Conservation (phyloP, 148 eudicot genomes). For the Arbutus unedo region DNA sequence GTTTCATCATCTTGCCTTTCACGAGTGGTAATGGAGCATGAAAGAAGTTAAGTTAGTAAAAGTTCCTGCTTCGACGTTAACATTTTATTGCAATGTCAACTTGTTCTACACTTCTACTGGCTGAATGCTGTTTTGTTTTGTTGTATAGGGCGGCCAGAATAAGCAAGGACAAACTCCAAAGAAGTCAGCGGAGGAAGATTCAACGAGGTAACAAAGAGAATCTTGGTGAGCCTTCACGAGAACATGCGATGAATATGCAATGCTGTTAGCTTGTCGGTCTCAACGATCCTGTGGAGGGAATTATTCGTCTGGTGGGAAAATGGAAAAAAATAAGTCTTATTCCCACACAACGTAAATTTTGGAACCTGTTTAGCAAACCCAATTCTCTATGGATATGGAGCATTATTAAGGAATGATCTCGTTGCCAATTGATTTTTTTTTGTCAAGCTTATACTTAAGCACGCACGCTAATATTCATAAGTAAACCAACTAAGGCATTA, state of each 20-base stretch:
- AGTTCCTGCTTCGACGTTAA: not conserved
- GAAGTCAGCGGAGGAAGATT: slow-evolving; percentile 49
- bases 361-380: not conserved
- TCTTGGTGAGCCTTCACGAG: slow-evolving; percentile 29
- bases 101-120: not conserved
- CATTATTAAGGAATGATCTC: not conserved
- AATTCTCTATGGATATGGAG: not conserved
- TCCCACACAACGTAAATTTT: not conserved
- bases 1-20: not conserved
- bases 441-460: not conserved
- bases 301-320: not conserved
- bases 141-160: slow-evolving; percentile 48
- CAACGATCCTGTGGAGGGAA: not conserved
- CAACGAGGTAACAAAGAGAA: slow-evolving; percentile 23
- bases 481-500: too few species aligned
- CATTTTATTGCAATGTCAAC: too few species aligned
- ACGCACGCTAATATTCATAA: not conserved
- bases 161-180: slow-evolving; percentile 46
- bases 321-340: not conserved
- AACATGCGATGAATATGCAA: slow-evolving; percentile 14
- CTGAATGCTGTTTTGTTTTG: not conserved
- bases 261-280: not conserved
- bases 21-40: not conserved
- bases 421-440: not conserved
- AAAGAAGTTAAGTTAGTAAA: not conserved